Percentiles rank a stretch among this genome's conserved stretches.
phyloP scores from a whole-genome alignment of 768 basidiomycete species.

The Boletus subcaerulescens region DNA sequence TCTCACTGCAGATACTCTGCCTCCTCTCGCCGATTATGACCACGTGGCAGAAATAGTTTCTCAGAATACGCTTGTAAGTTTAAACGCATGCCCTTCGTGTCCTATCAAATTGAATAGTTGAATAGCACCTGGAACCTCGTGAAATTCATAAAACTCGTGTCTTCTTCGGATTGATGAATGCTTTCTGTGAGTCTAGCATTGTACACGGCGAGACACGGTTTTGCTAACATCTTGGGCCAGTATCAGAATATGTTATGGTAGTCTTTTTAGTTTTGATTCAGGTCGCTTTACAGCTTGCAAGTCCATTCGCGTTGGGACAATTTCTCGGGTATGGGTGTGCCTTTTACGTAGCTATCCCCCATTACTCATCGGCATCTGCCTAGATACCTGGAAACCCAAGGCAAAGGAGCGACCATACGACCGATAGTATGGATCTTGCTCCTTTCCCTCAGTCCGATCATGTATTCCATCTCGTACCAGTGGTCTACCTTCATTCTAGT shows the following conservation, averaged over 20 bases:
- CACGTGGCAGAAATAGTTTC: conserved; percentile 30
- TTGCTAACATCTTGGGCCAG: neutral
- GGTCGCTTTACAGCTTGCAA: conserved; percentile 1
- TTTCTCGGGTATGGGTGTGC: conserved; percentile 3
- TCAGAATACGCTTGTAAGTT: conserved; percentile 31
- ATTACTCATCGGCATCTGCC: neutral
- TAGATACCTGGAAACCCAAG: conserved; percentile 58
- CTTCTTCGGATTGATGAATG: conserved; percentile 1
- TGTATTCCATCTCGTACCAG: conserved; percentile 45
- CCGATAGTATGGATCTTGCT: conserved; percentile 70
- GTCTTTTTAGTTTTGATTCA: neutral
- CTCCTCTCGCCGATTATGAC: conserved; percentile 51
- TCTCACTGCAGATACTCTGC: conserved; percentile 40
- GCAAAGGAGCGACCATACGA: conserved; percentile 43
- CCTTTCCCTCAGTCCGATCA: conserved; percentile 46
- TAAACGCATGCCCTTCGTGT: neutral
- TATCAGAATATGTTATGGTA: neutral
- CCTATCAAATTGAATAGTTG: neutral
- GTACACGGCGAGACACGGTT: neutral
- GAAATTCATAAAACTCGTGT: neutral
- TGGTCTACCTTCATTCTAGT: conserved; percentile 45
- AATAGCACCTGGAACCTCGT: neutral
- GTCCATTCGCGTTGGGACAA: conserved; percentile 6
- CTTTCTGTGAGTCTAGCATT: conserved; percentile 2
- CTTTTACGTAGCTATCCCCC: neutral